These are phyloP conservation scores for Cladobotryum mycophilum DNA, from an alignment of 2,329 filamentous ascomycete species.

Conservation along the genomic window DNA sequence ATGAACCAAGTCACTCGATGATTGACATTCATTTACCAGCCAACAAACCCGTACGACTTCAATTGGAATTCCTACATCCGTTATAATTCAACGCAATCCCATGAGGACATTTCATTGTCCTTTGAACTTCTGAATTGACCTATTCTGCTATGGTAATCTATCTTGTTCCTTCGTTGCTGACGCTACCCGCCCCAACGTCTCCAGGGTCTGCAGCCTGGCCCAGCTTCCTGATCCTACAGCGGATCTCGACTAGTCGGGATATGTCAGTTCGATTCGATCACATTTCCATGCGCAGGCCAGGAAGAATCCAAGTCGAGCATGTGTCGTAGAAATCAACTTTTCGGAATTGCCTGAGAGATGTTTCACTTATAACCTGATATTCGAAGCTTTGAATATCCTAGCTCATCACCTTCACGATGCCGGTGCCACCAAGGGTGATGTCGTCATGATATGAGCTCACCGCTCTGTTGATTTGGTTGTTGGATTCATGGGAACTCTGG, in stretches of 20 bases:
- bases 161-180: not conserved
- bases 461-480: slow-evolving; percentile 49
- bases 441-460: slow-evolving; percentile 89
- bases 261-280: slow-evolving; percentile 36
- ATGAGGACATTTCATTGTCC: too few species aligned
- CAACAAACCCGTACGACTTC: not conserved
- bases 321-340: slow-evolving; percentile 44
- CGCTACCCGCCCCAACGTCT: not conserved
- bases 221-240: slow-evolving; percentile 56
- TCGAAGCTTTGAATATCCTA: slow-evolving; percentile 73
- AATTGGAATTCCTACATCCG: too few species aligned
- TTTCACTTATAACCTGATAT: slow-evolving; percentile 82
- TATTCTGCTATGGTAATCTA: not conserved
- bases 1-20: not conserved
- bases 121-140: too few species aligned
- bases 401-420: slow-evolving; percentile 70
- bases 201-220: not conserved
- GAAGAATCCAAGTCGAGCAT: slow-evolving; percentile 54
- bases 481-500: slow-evolving; percentile 70
- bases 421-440: slow-evolving; percentile 72
- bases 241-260: slow-evolving; percentile 62
- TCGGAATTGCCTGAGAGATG: slow-evolving; percentile 47
- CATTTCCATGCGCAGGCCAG: slow-evolving; percentile 58
- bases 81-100: too few species aligned
- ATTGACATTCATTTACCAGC: not conserved